A percentile compares a stretch with the other conserved stretches of the same genome.
Evolutionary conservation across 352 stramenopile species (phyloP).

Genomic region (Globisporangium polare): DNA sequence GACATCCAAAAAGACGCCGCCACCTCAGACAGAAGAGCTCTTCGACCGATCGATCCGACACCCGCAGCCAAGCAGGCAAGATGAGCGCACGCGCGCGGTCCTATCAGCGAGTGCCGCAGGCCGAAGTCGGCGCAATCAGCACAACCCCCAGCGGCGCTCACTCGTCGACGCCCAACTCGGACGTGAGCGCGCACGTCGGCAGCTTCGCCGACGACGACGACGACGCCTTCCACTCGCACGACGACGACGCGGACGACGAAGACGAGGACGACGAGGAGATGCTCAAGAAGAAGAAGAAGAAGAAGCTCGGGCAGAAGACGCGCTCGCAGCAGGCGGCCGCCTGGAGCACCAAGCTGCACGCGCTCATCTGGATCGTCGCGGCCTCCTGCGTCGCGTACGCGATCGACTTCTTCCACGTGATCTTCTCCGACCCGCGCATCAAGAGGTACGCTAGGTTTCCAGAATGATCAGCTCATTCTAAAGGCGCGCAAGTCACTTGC

Average conservation of each 20-base stretch:
- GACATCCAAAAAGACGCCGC: background rate
- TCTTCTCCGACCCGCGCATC: slow-evolving; percentile 57
- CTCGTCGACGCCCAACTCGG: slow-evolving; percentile 10
- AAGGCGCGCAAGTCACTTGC: background rate
- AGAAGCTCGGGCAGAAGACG: slow-evolving; percentile 15
- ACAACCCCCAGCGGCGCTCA: background rate
- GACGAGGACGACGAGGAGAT: slow-evolving; percentile 32
- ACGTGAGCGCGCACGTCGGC: slow-evolving; percentile 18
- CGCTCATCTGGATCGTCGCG: slow-evolving; percentile 64
- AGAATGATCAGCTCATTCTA: background rate
- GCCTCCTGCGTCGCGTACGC: slow-evolving; percentile 50
- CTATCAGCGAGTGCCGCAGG: slow-evolving; percentile 55
- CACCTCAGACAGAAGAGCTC: too few species aligned
- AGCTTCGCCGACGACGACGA: slow-evolving; percentile 29
- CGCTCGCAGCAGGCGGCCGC: slow-evolving; percentile 43
- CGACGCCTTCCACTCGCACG: slow-evolving; percentile 13
- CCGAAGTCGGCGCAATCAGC: slow-evolving; percentile 16
- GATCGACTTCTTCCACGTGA: slow-evolving; percentile 69
- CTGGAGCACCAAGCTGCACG: slow-evolving; percentile 74
- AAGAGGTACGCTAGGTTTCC: slow-evolving; percentile 24
- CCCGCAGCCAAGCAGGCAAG: background rate
- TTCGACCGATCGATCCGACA: background rate
- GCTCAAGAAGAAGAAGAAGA: slow-evolving; percentile 23
- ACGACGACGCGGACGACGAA: slow-evolving; percentile 23
- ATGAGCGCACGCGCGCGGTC: slow-evolving; percentile 17